These are phyloP conservation scores for Hypoxylon cercidicola DNA, from an alignment of 495 filamentous ascomycete species.

Conservation along the genomic window DNA sequence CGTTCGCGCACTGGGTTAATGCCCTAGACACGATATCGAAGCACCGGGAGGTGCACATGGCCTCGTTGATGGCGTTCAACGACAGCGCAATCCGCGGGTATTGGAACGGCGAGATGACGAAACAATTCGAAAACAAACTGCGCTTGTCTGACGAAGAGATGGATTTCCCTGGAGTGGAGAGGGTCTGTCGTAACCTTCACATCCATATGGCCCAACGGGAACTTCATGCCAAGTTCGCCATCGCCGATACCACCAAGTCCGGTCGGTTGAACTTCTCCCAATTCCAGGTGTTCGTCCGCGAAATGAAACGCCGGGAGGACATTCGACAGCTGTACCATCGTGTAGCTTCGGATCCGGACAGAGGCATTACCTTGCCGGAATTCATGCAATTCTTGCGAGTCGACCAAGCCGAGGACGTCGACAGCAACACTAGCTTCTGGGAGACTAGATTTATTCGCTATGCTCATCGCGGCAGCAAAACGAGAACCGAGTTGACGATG, in stretches of 20 bases:
- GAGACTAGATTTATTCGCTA: conserved; percentile 72
- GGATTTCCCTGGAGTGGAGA: conserved; percentile 78
- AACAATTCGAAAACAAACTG: conserved; percentile 65
- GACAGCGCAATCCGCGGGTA: conserved; percentile 82
- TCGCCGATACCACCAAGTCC: conserved; percentile 70
- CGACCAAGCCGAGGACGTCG: conserved; percentile 79
- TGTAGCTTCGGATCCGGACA: conserved; percentile 59
- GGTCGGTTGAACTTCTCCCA: conserved; percentile 76
- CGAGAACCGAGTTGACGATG: conserved; percentile 72
- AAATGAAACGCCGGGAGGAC: conserved; percentile 86
- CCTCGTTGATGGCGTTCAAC: conserved; percentile 80
- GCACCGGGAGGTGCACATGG: conserved; percentile 87
- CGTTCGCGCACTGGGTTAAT: conserved; percentile 80
- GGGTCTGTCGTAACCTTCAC: conserved; percentile 85
- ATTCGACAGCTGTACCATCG: conserved; percentile 74
- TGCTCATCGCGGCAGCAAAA: conserved; percentile 47
- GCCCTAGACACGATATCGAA: conserved; percentile 82
- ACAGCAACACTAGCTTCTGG: conserved; percentile 72
- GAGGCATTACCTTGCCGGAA: conserved; percentile 73
- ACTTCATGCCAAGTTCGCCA: conserved; percentile 77
- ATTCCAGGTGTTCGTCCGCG: conserved; percentile 82
- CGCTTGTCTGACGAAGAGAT: conserved; percentile 70
- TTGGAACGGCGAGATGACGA: conserved; percentile 88
- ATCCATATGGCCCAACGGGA: conserved; percentile 84
- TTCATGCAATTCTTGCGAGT: conserved; percentile 81